These are phyloP conservation scores for Solanum hybrid DNA, from an alignment of 305 asterid genomes.

Conservation along the genomic window DNA sequence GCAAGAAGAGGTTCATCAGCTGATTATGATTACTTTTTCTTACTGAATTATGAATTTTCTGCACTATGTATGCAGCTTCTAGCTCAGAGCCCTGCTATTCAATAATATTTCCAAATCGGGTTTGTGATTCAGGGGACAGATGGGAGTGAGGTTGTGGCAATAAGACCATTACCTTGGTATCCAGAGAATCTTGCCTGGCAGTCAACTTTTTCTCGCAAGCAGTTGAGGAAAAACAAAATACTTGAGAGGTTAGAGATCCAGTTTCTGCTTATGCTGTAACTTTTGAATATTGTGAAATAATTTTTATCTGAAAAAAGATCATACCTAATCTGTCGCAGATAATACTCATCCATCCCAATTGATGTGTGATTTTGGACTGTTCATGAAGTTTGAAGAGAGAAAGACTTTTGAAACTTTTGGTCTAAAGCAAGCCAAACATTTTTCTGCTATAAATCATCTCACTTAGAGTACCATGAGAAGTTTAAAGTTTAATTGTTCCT, in stretches of 20 bases:
- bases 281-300: neutral
- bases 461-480: neutral
- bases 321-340: neutral
- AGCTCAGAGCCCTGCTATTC: neutral
- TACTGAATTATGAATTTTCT: conserved; percentile 3
- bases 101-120: neutral
- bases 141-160: conserved; percentile 67
- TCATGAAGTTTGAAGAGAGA: neutral
- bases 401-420: neutral
- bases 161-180: conserved; percentile 86
- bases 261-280: neutral
- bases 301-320: neutral
- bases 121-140: conserved; percentile 43
- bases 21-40: no score
- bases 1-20: no score
- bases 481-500: neutral
- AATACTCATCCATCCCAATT: neutral
- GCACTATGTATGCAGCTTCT: conserved; percentile 2
- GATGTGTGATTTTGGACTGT: neutral
- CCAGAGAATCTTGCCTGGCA: conserved; percentile 98
- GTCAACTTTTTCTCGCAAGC: conserved; percentile 80
- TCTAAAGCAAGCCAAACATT: neutral
- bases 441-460: neutral
- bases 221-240: conserved; percentile 77
- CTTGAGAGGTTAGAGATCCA: conserved; percentile 59